Evolutionary conservation across 2,329 filamentous ascomycete species (phyloP).

Genomic region (Coniochaeta ligniaria): DNA sequence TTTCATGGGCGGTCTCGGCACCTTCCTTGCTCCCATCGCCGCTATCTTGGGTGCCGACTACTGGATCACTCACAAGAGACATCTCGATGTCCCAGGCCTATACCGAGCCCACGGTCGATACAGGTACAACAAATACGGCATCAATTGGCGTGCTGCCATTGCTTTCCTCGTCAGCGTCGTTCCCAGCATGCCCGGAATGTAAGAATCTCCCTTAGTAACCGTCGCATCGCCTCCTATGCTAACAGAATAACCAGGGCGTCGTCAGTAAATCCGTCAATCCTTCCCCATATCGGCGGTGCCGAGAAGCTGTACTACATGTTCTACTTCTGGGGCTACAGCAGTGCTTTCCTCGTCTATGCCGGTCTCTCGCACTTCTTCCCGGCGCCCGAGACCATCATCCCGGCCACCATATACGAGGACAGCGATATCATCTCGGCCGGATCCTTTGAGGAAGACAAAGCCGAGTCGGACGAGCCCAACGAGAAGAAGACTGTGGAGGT

Average conservation of each 20-base stretch:
- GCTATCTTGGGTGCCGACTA: constrained; percentile 16
- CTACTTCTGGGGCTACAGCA: constrained; percentile 28
- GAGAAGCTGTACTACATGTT: constrained; percentile 26
- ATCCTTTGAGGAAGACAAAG: constrained; percentile 5
- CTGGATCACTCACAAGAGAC: constrained; percentile 14
- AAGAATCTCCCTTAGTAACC: constrained; percentile 5
- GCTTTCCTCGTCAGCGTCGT: constrained; percentile 5
- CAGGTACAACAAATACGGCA: constrained; percentile 5
- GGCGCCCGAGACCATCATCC: constrained; percentile 19
- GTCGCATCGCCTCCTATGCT: background rate
- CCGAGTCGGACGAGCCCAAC: constrained; percentile 8
- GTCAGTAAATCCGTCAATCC: constrained; percentile 11
- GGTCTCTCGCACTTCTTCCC: constrained; percentile 23
- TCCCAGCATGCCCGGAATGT: constrained; percentile 7
- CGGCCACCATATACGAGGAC: constrained; percentile 22
- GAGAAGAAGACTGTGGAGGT: constrained; percentile 9
- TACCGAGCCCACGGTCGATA: constrained; percentile 26
- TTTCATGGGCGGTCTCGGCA: constrained; percentile 53
- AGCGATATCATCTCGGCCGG: constrained; percentile 10
- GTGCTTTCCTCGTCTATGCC: constrained; percentile 23
- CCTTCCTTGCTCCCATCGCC: constrained; percentile 56
- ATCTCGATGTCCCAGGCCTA: constrained; percentile 18
- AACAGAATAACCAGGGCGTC: constrained; percentile 11
- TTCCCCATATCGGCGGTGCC: constrained; percentile 17
- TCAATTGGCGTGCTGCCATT: constrained; percentile 11